Evolutionary conservation across 176 grass and related monocot species (phyloP).

Genomic region (Eragrostis nindensis): DNA sequence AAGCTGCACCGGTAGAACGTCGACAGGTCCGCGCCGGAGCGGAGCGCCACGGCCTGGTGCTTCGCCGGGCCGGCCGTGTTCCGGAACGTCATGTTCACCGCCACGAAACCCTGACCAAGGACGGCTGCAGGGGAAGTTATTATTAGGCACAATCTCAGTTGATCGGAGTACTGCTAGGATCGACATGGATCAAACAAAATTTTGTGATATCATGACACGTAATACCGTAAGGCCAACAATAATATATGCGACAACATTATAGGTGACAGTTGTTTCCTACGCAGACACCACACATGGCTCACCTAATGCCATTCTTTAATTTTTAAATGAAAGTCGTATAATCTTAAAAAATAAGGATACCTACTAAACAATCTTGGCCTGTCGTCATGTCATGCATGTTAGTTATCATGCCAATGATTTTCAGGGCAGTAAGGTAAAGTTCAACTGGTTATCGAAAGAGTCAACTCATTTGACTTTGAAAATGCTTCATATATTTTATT

Average conservation of each 20-base stretch:
- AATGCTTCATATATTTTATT: not conserved
- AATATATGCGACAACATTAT: not conserved
- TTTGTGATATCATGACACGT: no score
- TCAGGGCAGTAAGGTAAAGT: not conserved
- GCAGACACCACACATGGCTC: not conserved
- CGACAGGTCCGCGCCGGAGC: constrained; percentile 67
- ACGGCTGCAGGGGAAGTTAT: constrained; percentile 56
- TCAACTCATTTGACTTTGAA: constrained; percentile 19
- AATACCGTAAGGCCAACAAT: no score
- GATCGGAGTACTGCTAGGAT: no score
- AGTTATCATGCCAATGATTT: constrained; percentile 3
- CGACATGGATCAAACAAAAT: no score
- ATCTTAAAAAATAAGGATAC: not conserved
- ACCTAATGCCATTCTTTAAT: not conserved
- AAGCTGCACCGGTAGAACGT: constrained; percentile 97
- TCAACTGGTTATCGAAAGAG: not conserved
- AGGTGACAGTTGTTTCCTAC: not conserved
- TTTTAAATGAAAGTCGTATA: not conserved
- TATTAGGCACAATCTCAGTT: not conserved
- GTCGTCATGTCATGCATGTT: constrained; percentile 1
- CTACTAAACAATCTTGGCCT: not conserved
- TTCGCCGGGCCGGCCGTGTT: constrained; percentile 81
- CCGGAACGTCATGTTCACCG: constrained; percentile 89
- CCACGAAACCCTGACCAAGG: constrained; percentile 80
- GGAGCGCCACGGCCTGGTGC: constrained; percentile 86